Percentiles rank a stretch among this genome's conserved stretches.
Conservation (phyloP, 1,139 yeast species). For the Diutina catenulata region DNA sequence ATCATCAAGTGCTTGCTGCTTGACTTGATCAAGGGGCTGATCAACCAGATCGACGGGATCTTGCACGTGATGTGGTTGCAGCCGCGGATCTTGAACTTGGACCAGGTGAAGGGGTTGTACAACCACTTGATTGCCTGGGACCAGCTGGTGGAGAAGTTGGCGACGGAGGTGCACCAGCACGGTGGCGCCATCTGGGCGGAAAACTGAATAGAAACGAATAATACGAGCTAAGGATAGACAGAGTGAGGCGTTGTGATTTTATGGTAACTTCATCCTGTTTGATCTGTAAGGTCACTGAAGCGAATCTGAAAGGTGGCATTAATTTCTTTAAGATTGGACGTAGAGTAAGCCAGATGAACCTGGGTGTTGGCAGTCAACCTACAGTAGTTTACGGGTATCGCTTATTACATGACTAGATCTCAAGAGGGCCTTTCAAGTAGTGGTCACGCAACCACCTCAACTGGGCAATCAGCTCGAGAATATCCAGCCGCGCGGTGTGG, state of each 20-base stretch:
- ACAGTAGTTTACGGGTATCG: too few species aligned
- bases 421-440: conserved; percentile 32
- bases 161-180: conserved; percentile 39
- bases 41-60: conserved; percentile 73
- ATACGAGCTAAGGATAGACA: too few species aligned
- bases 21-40: conserved; percentile 72
- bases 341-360: too few species aligned
- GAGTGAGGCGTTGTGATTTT: too few species aligned
- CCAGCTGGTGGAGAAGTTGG: conserved; percentile 53
- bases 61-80: conserved; percentile 89
- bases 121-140: conserved; percentile 72
- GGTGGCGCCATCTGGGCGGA: conserved; percentile 13
- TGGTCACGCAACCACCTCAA: conserved; percentile 65
- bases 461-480: conserved; percentile 78
- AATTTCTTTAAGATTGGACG: too few species aligned
- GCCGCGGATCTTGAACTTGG: conserved; percentile 79
- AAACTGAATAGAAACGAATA: too few species aligned
- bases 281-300: too few species aligned
- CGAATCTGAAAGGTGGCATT: too few species aligned
- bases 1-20: conserved; percentile 86
- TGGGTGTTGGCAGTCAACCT: too few species aligned
- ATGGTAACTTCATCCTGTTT: too few species aligned
- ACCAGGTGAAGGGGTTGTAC: conserved; percentile 70
- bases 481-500: conserved; percentile 86
- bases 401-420: too few species aligned